phyloP scores from a whole-genome alignment of 2,329 filamentous ascomycete species.

The Neodidymelliopsis sp. region DNA sequence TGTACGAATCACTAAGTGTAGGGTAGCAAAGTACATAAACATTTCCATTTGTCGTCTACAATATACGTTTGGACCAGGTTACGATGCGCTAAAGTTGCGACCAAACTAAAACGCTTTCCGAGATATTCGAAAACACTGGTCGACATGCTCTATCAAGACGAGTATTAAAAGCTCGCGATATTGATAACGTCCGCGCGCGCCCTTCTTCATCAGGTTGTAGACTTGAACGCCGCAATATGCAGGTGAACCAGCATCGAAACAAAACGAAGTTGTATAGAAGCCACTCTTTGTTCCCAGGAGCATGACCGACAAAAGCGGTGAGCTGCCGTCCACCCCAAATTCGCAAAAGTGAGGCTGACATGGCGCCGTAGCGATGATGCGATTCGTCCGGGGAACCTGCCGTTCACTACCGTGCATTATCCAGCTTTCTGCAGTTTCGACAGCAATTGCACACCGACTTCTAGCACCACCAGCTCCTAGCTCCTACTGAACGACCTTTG shows the following conservation, averaged over 20 bases:
- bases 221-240: not conserved
- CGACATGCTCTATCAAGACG: too few species aligned
- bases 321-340: not conserved
- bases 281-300: not conserved
- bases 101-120: too few species aligned
- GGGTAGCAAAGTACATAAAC: too few species aligned
- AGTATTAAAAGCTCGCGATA: not conserved
- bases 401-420: constrained; percentile 17
- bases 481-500: too few species aligned
- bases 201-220: too few species aligned
- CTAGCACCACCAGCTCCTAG: too few species aligned
- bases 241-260: not conserved
- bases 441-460: constrained; percentile 1
- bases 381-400: not conserved
- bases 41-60: too few species aligned
- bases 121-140: too few species aligned
- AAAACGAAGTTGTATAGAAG: not conserved
- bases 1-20: too few species aligned
- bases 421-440: constrained; percentile 13
- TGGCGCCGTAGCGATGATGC: not conserved
- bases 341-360: constrained; percentile 9
- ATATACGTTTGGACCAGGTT: too few species aligned
- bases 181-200: not conserved
- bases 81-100: too few species aligned
- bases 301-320: not conserved